Conservation (phyloP, 1,284 basidiomycete genomes). For the Caloboletus firmus region DNA sequence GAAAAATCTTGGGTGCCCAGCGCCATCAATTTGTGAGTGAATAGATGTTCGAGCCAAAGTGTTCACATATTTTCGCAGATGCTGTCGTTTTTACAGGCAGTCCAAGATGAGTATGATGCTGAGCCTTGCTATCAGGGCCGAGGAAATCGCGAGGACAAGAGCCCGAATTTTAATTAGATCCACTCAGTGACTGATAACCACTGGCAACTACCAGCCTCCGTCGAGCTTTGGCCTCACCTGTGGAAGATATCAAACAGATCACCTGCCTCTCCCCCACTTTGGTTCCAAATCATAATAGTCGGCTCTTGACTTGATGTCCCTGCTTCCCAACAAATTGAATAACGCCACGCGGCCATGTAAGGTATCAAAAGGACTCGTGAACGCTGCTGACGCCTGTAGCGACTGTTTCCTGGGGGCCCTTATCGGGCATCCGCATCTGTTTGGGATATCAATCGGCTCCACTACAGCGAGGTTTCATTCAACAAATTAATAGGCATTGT, state of each 20-base stretch:
- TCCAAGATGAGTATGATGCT: conserved; percentile 47
- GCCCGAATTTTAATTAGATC: neutral
- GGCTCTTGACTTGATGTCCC: neutral
- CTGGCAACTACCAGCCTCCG: neutral
- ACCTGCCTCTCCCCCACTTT: neutral
- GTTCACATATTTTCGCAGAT: conserved; percentile 41
- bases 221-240: neutral
- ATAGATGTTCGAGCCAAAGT: neutral
- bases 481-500: neutral
- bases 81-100: conserved; percentile 51
- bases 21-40: conserved; percentile 69
- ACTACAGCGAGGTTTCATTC: neutral
- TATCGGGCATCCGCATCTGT: too few relatives aligned
- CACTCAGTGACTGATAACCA: neutral
- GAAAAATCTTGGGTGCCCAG: conserved; percentile 66
- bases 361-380: neutral
- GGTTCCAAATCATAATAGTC: neutral
- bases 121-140: neutral
- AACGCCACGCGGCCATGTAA: neutral
- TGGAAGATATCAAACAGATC: neutral
- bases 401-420: too few relatives aligned
- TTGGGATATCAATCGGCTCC: neutral
- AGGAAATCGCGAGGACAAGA: neutral
- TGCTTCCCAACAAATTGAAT: neutral
- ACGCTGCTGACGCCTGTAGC: neutral